A percentile compares a stretch with the other conserved stretches of the same genome.
Evolutionary conservation across 257 asterid genomes (phyloP).

Genomic region (Przewalskia tangutica): DNA sequence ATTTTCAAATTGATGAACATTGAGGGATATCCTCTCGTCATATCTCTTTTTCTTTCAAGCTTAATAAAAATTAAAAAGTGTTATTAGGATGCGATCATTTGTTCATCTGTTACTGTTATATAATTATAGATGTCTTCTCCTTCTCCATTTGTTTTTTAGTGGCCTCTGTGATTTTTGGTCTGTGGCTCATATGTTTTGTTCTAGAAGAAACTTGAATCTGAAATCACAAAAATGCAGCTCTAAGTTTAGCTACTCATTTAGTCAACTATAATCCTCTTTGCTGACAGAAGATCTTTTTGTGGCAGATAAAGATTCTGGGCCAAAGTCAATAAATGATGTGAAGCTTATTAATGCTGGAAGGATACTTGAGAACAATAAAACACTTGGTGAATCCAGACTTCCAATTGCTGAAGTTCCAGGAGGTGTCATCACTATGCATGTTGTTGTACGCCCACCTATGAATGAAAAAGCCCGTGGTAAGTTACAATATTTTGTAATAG

Average conservation of each 20-base stretch:
- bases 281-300: neutral
- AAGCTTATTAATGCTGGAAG: slow-evolving; percentile 81
- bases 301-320: slow-evolving; percentile 73
- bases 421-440: slow-evolving; percentile 82
- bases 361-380: slow-evolving; percentile 75
- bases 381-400: slow-evolving; percentile 65
- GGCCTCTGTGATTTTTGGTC: neutral
- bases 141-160: neutral
- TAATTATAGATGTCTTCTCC: no score
- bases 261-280: neutral
- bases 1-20: neutral
- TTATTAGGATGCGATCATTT: neutral
- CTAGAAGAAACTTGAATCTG: neutral
- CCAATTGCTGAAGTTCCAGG: slow-evolving; percentile 83
- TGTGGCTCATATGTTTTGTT: neutral
- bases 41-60: neutral
- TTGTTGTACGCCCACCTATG: slow-evolving; percentile 69
- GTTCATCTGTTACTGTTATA: neutral
- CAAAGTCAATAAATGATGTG: slow-evolving; percentile 59
- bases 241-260: neutral
- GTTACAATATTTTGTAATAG: neutral
- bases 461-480: slow-evolving; percentile 65
- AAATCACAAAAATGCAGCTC: neutral
- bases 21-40: neutral
- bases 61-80: neutral